A percentile compares a stretch with the other conserved stretches of the same genome.
Conservation (phyloP, 805 yeast genomes). For the Candida rishiriensis region DNA sequence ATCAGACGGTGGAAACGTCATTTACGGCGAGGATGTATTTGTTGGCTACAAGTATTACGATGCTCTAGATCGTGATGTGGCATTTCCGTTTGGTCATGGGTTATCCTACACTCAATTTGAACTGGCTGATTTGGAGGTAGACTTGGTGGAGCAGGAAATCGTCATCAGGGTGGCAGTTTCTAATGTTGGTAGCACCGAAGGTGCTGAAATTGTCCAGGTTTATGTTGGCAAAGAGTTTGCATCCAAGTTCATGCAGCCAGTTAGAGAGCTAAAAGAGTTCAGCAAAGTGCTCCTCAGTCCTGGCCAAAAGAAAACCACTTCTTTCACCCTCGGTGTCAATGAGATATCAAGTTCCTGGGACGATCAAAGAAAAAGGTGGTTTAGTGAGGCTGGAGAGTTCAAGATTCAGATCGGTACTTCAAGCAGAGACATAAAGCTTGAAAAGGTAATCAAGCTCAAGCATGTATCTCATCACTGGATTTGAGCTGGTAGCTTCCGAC, state of each 20-base stretch:
- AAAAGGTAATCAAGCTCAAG: too few relatives aligned
- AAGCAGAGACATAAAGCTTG: too few relatives aligned
- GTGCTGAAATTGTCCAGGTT: slow-evolving; percentile 54
- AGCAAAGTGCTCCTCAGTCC: slow-evolving; percentile 44
- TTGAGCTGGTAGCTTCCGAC: too few relatives aligned
- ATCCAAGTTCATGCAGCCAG: slow-evolving; percentile 37
- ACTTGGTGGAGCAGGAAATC: slow-evolving; percentile 7
- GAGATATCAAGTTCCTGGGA: too few relatives aligned
- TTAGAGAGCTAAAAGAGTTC: slow-evolving; percentile 58
- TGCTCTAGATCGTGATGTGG: slow-evolving; percentile 40
- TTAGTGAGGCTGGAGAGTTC: too few relatives aligned
- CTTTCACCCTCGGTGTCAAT: slow-evolving; percentile 36
- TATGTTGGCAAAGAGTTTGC: slow-evolving; percentile 39
- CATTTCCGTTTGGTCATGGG: slow-evolving; percentile 62
- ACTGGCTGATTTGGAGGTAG: slow-evolving; percentile 28
- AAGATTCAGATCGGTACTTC: too few relatives aligned
- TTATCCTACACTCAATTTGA: slow-evolving; percentile 54
- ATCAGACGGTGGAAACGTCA: slow-evolving; percentile 39
- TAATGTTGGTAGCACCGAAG: slow-evolving; percentile 45
- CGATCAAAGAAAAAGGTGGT: too few relatives aligned
- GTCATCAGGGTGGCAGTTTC: slow-evolving; percentile 36
- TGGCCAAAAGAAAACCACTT: slow-evolving; percentile 38
- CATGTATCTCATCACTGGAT: too few relatives aligned
- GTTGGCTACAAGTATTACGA: slow-evolving; percentile 63
- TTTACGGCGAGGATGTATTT: slow-evolving; percentile 63